Evolutionary conservation across 176 grass and related monocot genomes (phyloP).

Genomic region (Oryza nivara): DNA sequence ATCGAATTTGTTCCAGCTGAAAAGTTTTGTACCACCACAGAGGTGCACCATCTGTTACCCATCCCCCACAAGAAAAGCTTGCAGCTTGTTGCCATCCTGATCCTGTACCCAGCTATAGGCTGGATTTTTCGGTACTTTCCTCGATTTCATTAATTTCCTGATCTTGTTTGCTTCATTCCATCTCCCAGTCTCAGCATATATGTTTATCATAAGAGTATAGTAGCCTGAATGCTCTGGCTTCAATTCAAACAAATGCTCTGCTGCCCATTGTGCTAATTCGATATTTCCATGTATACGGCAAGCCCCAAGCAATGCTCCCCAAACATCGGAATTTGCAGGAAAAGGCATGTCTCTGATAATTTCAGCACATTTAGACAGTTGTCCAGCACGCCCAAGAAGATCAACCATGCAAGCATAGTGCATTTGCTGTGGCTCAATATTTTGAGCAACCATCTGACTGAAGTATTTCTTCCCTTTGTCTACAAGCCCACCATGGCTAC

Average conservation of each 20-base stretch:
- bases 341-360: slow-evolving; percentile 85
- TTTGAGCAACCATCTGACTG: slow-evolving; percentile 65
- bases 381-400: slow-evolving; percentile 77
- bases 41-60: slow-evolving; percentile 24
- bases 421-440: slow-evolving; percentile 71
- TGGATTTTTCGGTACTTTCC: slow-evolving; percentile 80
- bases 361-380: slow-evolving; percentile 58
- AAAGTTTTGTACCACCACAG: slow-evolving; percentile 19
- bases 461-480: slow-evolving; percentile 82
- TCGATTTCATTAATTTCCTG: slow-evolving; percentile 76
- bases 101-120: slow-evolving; percentile 85
- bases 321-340: slow-evolving; percentile 74
- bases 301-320: slow-evolving; percentile 86
- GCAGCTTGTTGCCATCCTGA: slow-evolving; percentile 54
- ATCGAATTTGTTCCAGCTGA: slow-evolving; percentile 1
- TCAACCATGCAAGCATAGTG: slow-evolving; percentile 97
- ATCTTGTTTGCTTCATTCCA: slow-evolving; percentile 74
- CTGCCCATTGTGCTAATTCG: slow-evolving; percentile 68
- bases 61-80: slow-evolving; percentile 55
- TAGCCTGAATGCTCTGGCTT: slow-evolving; percentile 80
- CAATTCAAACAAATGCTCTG: slow-evolving; percentile 84
- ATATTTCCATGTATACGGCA: slow-evolving; percentile 83
- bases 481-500: slow-evolving; percentile 81
- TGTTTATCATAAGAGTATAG: slow-evolving; percentile 77
- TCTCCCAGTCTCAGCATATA: slow-evolving; percentile 82